Evolutionary conservation across 805 yeast species (phyloP).

Genomic region (Candida xyloterini): DNA sequence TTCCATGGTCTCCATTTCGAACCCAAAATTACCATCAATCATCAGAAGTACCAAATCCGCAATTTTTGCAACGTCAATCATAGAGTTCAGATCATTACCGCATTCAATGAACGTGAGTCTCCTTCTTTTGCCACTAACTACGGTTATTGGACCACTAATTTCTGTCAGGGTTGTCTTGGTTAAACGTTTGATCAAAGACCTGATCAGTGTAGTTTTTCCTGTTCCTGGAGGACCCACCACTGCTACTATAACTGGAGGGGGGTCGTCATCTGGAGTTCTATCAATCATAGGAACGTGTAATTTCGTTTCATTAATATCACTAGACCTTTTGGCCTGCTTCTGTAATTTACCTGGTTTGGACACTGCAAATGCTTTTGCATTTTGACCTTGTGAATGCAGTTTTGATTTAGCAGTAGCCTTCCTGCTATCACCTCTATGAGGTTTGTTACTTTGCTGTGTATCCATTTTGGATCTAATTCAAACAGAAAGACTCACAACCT

Average conservation of each 20-base stretch:
- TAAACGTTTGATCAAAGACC: slow-evolving; percentile 81
- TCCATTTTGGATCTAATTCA: slow-evolving; percentile 17
- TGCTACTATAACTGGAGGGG: slow-evolving; percentile 94
- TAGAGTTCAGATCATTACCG: slow-evolving; percentile 85
- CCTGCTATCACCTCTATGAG: slow-evolving; percentile 63
- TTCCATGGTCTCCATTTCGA: slow-evolving; percentile 99
- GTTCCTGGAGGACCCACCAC: slow-evolving; percentile 99
- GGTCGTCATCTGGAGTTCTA: slow-evolving; percentile 94
- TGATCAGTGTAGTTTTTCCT: slow-evolving; percentile 90
- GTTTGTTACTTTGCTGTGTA: slow-evolving; percentile 51
- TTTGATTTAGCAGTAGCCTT: slow-evolving; percentile 75
- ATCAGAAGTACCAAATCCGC: slow-evolving; percentile 87
- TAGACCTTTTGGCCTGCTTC: slow-evolving; percentile 76
- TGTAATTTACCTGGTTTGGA: slow-evolving; percentile 84
- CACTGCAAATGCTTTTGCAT: slow-evolving; percentile 82
- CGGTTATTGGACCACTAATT: slow-evolving; percentile 93
- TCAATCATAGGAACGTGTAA: slow-evolving; percentile 97
- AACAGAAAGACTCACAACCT: no score
- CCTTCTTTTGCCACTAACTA: slow-evolving; percentile 92
- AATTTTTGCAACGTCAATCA: slow-evolving; percentile 94
- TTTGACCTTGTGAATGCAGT: slow-evolving; percentile 80
- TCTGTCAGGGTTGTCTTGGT: slow-evolving; percentile 84
- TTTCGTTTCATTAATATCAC: slow-evolving; percentile 77
- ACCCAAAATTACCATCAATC: slow-evolving; percentile 96
- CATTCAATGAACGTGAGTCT: slow-evolving; percentile 92